phyloP scores from a whole-genome alignment of 805 yeast species.

The Vanderwaltozyma tropicalis region DNA sequence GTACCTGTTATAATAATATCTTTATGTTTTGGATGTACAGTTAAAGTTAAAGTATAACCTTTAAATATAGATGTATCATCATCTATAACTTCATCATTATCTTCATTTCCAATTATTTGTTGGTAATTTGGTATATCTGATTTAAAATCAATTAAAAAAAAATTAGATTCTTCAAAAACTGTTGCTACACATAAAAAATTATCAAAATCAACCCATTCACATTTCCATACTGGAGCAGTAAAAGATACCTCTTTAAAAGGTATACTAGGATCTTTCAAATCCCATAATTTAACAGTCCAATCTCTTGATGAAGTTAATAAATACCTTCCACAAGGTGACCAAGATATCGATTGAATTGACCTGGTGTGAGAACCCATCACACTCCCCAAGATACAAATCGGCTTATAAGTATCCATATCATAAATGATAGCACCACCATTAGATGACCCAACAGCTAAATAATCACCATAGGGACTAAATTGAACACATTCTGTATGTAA shows the following conservation, averaged over 20 bases:
- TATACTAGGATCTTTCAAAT: constrained; percentile 35
- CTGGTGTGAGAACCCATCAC: constrained; percentile 56
- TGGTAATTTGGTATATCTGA: constrained; percentile 1
- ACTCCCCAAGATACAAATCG: constrained; percentile 31
- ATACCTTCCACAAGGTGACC: constrained; percentile 68
- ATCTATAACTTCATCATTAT: constrained; percentile 15
- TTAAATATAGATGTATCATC: constrained; percentile 25
- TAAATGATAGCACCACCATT: constrained; percentile 67
- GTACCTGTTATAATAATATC: constrained; percentile 60
- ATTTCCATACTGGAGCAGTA: constrained; percentile 65
- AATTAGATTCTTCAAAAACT: constrained; percentile 50
- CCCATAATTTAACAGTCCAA: constrained; percentile 79
- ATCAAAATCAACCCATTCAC: constrained; percentile 15
- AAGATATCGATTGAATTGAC: constrained; percentile 59
- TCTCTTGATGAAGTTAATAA: constrained; percentile 67
- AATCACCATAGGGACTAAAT: constrained; percentile 71
- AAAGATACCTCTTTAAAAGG: constrained; percentile 39
- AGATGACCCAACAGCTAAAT: constrained; percentile 67
- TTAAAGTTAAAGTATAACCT: constrained; percentile 22
- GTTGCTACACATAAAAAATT: constrained; percentile 46
- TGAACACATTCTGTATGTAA: constrained; percentile 59
- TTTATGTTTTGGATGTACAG: constrained; percentile 28
- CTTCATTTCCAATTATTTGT: background rate
- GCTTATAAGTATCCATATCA: constrained; percentile 52
- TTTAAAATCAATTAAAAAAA: constrained; percentile 17